Base-by-base conservation (phyloP, 257 asterid species). In the Mitragyna speciosa region DNA sequence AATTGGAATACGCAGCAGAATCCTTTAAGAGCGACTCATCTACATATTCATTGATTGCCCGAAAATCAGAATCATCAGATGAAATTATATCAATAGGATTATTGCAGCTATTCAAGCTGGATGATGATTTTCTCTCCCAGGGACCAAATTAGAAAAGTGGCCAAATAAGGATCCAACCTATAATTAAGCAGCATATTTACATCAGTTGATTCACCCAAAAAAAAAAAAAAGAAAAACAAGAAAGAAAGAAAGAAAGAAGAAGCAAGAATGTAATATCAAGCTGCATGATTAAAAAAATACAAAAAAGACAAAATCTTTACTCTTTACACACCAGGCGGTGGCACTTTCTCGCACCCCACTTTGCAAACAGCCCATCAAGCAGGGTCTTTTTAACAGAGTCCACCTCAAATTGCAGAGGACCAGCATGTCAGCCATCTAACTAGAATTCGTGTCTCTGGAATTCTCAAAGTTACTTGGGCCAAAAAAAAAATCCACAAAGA, bases 1-100 rank as follows among this genome's bases (percentile, higher is more conserved):
- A 11, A 78, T 51, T 75, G 26, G 70, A n/a, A 64, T 95, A 85
- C 78, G 86, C 67, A 31, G 89, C 88, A 24, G 86, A 77, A 80
- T 94, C 97, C 86, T 84, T 87, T 70, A 70, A 59, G 65, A 97
- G 97, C 41, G 97, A 94, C 39, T 89, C 91, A 5, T 82, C 91
- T 70, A 47, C 81, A 70, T 96, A 96, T 76, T 89, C 86, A 63
- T 94, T 98, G 80, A 94, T 94, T 81, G 87, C 98, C 80, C 91
- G 86, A 24, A 93, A 88, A 77, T 89, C 94, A 15, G 97, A 94
- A 83, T 96, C 99, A 83, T 93, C 98, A 22, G 97, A 79, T 1
- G 98, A 94, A 83, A 94, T 90, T 84, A 94, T 92, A 76, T 87
- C 94, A 76, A 96, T 91, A 70, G 85, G 90, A 80, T 83, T 87